phyloP scores from a whole-genome alignment of 768 basidiomycete genomes.

The Daedaleopsis sinensis region DNA sequence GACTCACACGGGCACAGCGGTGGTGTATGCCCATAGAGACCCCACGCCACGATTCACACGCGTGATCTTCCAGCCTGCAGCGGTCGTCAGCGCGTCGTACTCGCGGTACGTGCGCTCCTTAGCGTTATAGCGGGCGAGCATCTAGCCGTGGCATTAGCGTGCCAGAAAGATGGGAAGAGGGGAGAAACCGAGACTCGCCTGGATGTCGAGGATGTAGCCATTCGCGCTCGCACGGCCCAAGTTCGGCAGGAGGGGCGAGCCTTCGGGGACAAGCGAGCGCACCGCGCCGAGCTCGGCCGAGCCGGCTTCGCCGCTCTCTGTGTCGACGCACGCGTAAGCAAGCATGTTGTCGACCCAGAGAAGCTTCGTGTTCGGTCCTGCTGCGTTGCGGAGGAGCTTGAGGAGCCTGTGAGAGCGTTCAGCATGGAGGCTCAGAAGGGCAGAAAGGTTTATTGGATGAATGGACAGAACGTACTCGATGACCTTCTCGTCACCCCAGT shows the following conservation, averaged over 20 bases:
- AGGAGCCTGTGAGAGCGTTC: background rate
- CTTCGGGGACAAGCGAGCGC: conserved; percentile 12
- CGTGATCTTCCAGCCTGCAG: conserved; percentile 67
- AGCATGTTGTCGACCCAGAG: conserved; percentile 10
- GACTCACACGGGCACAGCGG: conserved; percentile 39
- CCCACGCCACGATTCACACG: conserved; percentile 61
- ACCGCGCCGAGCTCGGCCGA: background rate
- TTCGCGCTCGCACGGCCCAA: conserved; percentile 7
- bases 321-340: conserved; percentile 12
- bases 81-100: conserved; percentile 52
- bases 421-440: background rate
- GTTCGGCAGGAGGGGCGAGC: conserved; percentile 16
- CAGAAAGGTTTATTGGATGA: background rate
- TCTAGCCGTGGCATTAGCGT: conserved; percentile 39
- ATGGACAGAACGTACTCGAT: background rate
- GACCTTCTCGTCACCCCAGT: conserved; percentile 18
- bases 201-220: conserved; percentile 13
- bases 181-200: background rate
- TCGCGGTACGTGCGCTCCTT: conserved; percentile 72
- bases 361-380: conserved; percentile 13
- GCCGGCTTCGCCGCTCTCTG: background rate
- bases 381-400: conserved; percentile 8
- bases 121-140: conserved; percentile 66
- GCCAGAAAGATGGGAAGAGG: conserved; percentile 32
- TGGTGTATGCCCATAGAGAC: conserved; percentile 69